These are phyloP conservation scores for Clonostachys byssicola DNA, from an alignment of 2,329 filamentous ascomycete genomes.

Conservation along the genomic window DNA sequence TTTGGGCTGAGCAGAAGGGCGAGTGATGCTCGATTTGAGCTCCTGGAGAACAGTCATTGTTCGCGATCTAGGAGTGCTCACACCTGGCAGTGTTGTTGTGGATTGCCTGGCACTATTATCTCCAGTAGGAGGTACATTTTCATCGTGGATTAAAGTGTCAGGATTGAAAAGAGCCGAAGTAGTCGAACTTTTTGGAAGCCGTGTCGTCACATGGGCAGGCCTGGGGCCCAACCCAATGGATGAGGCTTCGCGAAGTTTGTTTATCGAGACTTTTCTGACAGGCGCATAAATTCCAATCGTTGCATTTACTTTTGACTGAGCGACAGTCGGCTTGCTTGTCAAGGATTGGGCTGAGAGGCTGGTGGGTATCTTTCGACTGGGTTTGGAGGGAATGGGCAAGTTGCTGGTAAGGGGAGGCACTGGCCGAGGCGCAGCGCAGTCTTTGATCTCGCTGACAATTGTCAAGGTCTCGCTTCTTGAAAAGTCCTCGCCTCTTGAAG, in stretches of 20 bases:
- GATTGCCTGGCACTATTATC: neutral
- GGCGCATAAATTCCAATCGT: conserved; percentile 9
- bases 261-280: conserved; percentile 2
- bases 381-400: conserved; percentile 4
- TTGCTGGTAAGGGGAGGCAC: too few relatives aligned
- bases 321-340: conserved; percentile 19
- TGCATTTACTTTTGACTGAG: conserved; percentile 17
- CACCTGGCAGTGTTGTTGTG: neutral
- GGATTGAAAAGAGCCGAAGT: conserved; percentile 5
- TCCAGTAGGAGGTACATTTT: conserved; percentile 14
- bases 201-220: neutral
- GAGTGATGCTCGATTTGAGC: conserved; percentile 38
- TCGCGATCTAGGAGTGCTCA: conserved; percentile 32
- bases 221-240: neutral
- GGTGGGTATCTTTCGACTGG: conserved; percentile 17
- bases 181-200: conserved; percentile 4
- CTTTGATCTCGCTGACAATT: conserved; percentile 27
- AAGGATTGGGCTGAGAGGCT: conserved; percentile 17
- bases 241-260: conserved; percentile 8
- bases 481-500: conserved; percentile 25
- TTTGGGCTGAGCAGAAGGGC: conserved; percentile 15
- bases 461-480: conserved; percentile 24
- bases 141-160: conserved; percentile 11
- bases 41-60: conserved; percentile 40
- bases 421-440: conserved; percentile 13